Conservation (phyloP, 2,329 filamentous ascomycete genomes). For the Fusarium redolens region DNA sequence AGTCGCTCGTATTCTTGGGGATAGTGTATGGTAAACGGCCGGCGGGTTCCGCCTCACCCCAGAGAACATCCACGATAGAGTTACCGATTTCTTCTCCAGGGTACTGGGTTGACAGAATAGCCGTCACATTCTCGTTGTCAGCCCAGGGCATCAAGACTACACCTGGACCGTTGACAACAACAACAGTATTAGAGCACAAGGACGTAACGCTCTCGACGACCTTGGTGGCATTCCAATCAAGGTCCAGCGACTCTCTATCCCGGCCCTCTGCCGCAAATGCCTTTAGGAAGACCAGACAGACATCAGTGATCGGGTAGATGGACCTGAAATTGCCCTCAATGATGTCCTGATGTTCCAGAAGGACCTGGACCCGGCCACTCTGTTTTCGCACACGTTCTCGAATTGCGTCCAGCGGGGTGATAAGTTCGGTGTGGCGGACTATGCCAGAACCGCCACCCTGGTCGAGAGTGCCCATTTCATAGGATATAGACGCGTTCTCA, state of each 20-base stretch:
- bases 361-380: conserved; percentile 44
- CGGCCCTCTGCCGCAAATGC: conserved; percentile 74
- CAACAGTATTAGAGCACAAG: not conserved
- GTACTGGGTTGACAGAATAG: conserved; percentile 74
- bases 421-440: conserved; percentile 51
- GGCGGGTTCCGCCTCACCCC: conserved; percentile 73
- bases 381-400: conserved; percentile 56
- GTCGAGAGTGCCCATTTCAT: conserved; percentile 63
- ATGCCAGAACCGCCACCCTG: conserved; percentile 66
- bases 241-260: conserved; percentile 59
- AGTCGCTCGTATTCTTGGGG: conserved; percentile 62
- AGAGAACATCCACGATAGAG: conserved; percentile 74
- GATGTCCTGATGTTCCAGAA: not conserved
- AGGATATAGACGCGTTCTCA: conserved; percentile 64
- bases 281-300: conserved; percentile 73
- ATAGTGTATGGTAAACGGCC: conserved; percentile 78
- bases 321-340: conserved; percentile 50
- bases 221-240: conserved; percentile 67
- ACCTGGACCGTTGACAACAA: not conserved
- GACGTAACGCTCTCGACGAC: conserved; percentile 72
- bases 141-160: conserved; percentile 62
- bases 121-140: conserved; percentile 73
- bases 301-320: conserved; percentile 62
- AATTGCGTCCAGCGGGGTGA: conserved; percentile 53
- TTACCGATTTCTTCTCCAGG: conserved; percentile 78